Percentiles rank a stretch among this genome's conserved stretches.
These are phyloP conservation scores for Eremothecium gossypii DNA, from an alignment of 1,139 yeast genomes.

Conservation along the genomic window DNA sequence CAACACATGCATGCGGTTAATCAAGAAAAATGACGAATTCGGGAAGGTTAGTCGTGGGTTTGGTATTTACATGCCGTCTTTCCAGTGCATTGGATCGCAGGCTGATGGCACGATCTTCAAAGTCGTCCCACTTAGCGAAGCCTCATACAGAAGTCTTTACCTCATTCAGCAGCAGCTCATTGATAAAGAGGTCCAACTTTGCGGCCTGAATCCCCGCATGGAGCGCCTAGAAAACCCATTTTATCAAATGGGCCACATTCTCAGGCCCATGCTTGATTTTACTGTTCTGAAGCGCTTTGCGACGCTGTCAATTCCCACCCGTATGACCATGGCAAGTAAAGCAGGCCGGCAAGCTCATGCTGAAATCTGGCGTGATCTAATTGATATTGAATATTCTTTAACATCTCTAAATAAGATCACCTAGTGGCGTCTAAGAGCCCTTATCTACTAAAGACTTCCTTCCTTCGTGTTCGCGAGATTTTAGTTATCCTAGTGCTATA, in stretches of 20 bases:
- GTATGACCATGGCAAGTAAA: constrained; percentile 44
- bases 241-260: constrained; percentile 18
- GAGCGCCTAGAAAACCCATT: constrained; percentile 48
- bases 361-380: constrained; percentile 62
- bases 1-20: constrained; percentile 48
- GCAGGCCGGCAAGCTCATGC: constrained; percentile 47
- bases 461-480: no score
- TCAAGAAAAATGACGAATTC: constrained; percentile 38
- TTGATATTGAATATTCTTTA: constrained; percentile 38
- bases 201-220: constrained; percentile 75
- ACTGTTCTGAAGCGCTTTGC: constrained; percentile 46
- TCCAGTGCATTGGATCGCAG: constrained; percentile 59
- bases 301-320: constrained; percentile 47
- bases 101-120: constrained; percentile 71
- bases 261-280: constrained; percentile 54
- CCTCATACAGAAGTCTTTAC: constrained; percentile 69
- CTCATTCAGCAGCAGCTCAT: constrained; percentile 80
- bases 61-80: constrained; percentile 17
- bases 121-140: constrained; percentile 69
- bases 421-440: no score
- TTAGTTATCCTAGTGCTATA: no score
- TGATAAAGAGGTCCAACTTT: constrained; percentile 51
- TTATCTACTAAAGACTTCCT: no score
- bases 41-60: background rate
- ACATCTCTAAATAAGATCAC: constrained; percentile 19